Conservation (phyloP, 768 basidiomycete genomes). For the Dentipellis fragilis region DNA sequence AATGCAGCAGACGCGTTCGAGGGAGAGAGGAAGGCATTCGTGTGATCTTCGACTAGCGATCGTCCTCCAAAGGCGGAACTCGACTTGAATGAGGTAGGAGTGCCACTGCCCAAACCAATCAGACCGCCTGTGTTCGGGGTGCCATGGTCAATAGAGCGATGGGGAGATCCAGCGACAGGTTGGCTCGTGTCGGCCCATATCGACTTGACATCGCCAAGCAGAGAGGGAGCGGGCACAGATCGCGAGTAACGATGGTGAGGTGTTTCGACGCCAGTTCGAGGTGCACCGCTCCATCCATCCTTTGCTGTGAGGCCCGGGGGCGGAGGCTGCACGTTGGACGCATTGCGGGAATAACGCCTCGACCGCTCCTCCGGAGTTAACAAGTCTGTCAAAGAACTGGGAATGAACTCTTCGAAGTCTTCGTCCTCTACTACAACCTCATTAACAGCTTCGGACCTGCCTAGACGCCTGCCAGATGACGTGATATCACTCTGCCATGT, state of each 20-base stretch:
- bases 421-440: slow-evolving; percentile 53
- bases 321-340: slow-evolving; percentile 26
- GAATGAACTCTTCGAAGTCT: slow-evolving; percentile 83
- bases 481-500: slow-evolving; percentile 24
- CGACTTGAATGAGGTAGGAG: slow-evolving; percentile 47
- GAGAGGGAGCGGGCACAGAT: slow-evolving; percentile 69
- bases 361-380: slow-evolving; percentile 83
- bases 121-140: slow-evolving; percentile 9
- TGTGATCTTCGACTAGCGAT: slow-evolving; percentile 24
- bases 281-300: slow-evolving; percentile 15
- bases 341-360: slow-evolving; percentile 72
- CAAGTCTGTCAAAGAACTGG: slow-evolving; percentile 79
- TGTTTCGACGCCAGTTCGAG: slow-evolving; percentile 18
- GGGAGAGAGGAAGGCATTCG: slow-evolving; percentile 40
- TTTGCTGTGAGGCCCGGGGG: background rate
- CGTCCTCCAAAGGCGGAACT: slow-evolving; percentile 27
- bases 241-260: slow-evolving; percentile 67
- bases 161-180: slow-evolving; percentile 25
- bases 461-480: background rate
- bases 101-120: slow-evolving; percentile 25
- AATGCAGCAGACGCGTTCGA: slow-evolving; percentile 81
- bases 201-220: slow-evolving; percentile 66
- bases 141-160: slow-evolving; percentile 15
- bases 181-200: slow-evolving; percentile 65
- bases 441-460: slow-evolving; percentile 5